These are phyloP conservation scores for Amylostereum chailletii DNA, from an alignment of 1,284 basidiomycete genomes.

Conservation along the genomic window DNA sequence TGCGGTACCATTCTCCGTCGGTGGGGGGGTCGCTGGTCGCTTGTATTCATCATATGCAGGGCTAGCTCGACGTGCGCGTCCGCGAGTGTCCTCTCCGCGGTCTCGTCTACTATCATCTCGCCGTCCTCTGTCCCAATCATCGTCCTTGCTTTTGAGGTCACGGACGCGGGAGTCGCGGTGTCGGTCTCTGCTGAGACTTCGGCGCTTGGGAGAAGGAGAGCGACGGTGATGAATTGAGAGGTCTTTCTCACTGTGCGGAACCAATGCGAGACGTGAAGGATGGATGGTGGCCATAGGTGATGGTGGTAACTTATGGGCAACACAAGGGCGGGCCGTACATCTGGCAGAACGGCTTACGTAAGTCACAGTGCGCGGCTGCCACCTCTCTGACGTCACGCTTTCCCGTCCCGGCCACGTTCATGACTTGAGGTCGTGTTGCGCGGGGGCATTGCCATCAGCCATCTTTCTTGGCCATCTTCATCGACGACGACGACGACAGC, in stretches of 20 bases:
- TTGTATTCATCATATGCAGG: slow-evolving; percentile 40
- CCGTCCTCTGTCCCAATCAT: slow-evolving; percentile 9
- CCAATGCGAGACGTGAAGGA: slow-evolving; percentile 51
- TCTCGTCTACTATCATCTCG: slow-evolving; percentile 11
- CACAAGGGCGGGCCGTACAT: too few species aligned
- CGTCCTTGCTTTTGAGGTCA: slow-evolving; percentile 5
- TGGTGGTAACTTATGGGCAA: too few species aligned
- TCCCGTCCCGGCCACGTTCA: too few species aligned
- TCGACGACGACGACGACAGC: too few species aligned
- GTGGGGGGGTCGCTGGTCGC: slow-evolving; percentile 20
- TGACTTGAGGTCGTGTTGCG: too few species aligned
- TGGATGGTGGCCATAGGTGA: slow-evolving; percentile 51
- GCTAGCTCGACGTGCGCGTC: slow-evolving; percentile 17
- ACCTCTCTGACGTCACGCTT: too few species aligned
- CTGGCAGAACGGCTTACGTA: too few species aligned
- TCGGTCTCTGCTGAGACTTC: slow-evolving; percentile 2
- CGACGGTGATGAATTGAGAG: slow-evolving; percentile 5
- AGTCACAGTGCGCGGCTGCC: too few species aligned
- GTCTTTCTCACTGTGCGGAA: slow-evolving; percentile 31
- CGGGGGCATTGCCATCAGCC: too few species aligned
- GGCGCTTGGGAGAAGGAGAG: slow-evolving; percentile 13
- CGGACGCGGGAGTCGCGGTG: slow-evolving; percentile 10
- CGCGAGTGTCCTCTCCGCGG: slow-evolving; percentile 18
- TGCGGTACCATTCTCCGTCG: slow-evolving; percentile 8
- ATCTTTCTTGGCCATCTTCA: too few species aligned